Percentiles rank a stretch among this genome's conserved stretches.
phyloP scores from a whole-genome alignment of 2,329 filamentous ascomycete genomes.

The Cladophialophora psammophila region DNA sequence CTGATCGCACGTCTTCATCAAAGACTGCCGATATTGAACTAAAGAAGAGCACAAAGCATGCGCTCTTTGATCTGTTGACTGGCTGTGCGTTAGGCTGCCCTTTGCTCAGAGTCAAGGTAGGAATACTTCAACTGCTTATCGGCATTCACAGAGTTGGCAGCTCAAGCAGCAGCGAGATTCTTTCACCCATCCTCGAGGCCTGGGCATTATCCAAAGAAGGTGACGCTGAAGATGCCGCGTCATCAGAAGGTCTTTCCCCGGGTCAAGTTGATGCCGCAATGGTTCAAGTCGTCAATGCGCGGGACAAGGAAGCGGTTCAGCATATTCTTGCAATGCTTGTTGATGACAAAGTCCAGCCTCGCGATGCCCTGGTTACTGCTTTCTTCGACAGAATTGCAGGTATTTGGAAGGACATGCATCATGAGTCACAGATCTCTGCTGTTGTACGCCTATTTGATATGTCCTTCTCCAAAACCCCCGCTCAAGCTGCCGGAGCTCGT shows the following conservation, averaged over 20 bases:
- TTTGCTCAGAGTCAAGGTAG: conserved; percentile 71
- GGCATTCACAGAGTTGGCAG: conserved; percentile 74
- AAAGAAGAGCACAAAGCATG: conserved; percentile 68
- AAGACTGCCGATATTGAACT: conserved; percentile 57
- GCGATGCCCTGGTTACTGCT: conserved; percentile 66
- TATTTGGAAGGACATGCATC: conserved; percentile 68
- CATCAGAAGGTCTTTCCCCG: conserved; percentile 57
- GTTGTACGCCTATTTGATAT: conserved; percentile 53
- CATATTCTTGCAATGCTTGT: conserved; percentile 61
- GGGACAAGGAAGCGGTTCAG: conserved; percentile 65
- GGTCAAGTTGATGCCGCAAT: conserved; percentile 61
- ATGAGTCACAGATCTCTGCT: conserved; percentile 47
- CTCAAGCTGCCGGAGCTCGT: conserved; percentile 37
- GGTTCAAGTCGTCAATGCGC: conserved; percentile 61
- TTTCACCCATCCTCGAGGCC: conserved; percentile 76
- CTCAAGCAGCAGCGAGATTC: conserved; percentile 73
- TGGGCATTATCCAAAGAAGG: conserved; percentile 68
- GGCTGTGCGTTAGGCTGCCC: conserved; percentile 76
- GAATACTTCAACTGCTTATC: conserved; percentile 75
- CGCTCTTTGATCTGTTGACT: conserved; percentile 74
- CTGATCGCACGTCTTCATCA: conserved; percentile 45
- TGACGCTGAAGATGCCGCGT: conserved; percentile 61
- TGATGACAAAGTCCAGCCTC: conserved; percentile 48
- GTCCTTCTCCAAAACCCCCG: conserved; percentile 45
- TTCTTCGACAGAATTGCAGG: conserved; percentile 73